Evolutionary conservation across 2,329 filamentous ascomycete species (phyloP), one percentile per base, ranked within the genome.

Genomic region (Colletotrichum tropicicola): DNA sequence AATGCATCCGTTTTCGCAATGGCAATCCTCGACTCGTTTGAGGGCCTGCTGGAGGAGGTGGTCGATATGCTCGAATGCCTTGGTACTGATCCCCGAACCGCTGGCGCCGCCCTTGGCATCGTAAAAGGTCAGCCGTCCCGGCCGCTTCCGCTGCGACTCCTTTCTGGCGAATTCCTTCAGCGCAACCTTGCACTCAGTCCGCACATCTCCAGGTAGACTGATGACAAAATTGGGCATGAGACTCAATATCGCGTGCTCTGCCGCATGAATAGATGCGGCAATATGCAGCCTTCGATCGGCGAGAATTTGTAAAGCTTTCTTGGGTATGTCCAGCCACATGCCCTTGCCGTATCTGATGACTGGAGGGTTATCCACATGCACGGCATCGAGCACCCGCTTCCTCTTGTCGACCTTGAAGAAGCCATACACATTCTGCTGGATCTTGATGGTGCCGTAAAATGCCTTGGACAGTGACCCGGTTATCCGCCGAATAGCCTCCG

Each of bases 371-470:
- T 98, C 93, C 21, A 98, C 94, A 65, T 95, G 88, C 0, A 98
- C 91, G 3, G 95, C 95, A 75, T 99, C 96, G 13, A 98, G 86
- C 61, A 98, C 92, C 2, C 93, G 89, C 2, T 91, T 88, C 70
- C 89, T 91, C 73, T 91, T 91, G 77, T 98, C 94, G n/a, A 98
- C 82, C 75, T 98, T 98, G 85, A 98, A 98, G 81, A 96, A 99
- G 2, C 96, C 96, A 75, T 97, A 98, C 2, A 99, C 94, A 28
- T 92, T 91, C 69, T 95, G 91, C 68, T 91, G 88, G 72, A 98
- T 94, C 71, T 91, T 91, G 74, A 99, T 95, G 0, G 88, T 82
- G 35, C 96, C 96, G 74, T 93, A 94, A 78, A 93, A 98, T 1
- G 94, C 95, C 66, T 89, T 86, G 0, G 86, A 91, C 4, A 83